phyloP scores from a whole-genome alignment of 495 filamentous ascomycete species.

The Cryomyces minteri region DNA sequence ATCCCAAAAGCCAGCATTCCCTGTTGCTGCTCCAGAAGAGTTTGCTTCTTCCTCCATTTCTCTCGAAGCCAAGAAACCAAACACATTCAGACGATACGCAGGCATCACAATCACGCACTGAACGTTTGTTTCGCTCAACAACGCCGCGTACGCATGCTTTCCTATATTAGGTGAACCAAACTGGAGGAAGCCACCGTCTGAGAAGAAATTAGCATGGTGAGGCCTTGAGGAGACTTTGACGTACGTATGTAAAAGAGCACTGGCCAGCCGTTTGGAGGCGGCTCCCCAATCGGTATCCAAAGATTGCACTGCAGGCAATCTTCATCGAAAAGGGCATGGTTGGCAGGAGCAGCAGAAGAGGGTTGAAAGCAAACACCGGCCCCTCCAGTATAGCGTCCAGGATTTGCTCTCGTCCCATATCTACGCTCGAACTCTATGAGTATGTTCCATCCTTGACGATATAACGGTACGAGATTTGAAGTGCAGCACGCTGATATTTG shows the following conservation, averaged over 20 bases:
- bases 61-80: conserved; percentile 20
- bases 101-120: conserved; percentile 18
- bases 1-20: conserved; percentile 24
- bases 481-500: too few species aligned
- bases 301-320: conserved; percentile 31
- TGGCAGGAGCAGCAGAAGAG: neutral
- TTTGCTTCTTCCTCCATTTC: conserved; percentile 11
- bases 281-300: conserved; percentile 20
- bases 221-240: neutral
- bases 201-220: neutral
- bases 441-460: too few species aligned
- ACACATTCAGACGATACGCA: conserved; percentile 21
- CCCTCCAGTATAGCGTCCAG: conserved; percentile 19
- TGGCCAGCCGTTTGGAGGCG: conserved; percentile 17
- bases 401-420: conserved; percentile 15
- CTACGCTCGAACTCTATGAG: too few species aligned
- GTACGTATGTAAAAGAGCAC: conserved; percentile 23
- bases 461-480: too few species aligned
- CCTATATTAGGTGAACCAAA: conserved; percentile 29
- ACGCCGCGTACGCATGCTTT: conserved; percentile 5
- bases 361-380: conserved; percentile 26
- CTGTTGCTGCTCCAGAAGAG: conserved; percentile 3
- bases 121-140: conserved; percentile 16
- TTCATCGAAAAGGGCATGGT: conserved; percentile 18
- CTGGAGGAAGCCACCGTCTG: conserved; percentile 39